Evolutionary conservation across 2,329 filamentous ascomycete genomes (phyloP), one percentile per base, ranked within the genome.

Genomic region (Colletotrichum costaricense): DNA sequence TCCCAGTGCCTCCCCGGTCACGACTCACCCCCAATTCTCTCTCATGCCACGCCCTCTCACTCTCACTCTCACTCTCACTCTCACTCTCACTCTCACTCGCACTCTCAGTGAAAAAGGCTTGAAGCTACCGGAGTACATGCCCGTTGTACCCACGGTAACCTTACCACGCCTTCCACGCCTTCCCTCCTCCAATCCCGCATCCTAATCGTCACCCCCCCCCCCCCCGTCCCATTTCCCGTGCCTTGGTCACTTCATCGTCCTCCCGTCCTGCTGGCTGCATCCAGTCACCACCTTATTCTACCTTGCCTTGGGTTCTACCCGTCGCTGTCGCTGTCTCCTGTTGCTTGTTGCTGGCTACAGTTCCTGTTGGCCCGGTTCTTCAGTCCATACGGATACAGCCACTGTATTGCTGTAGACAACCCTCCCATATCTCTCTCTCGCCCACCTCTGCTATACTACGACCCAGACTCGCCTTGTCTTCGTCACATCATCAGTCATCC

Each of bases 401-500:
- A 6, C 35, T 52, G n/a, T 11, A 26, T 26, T 33, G 8, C 58
- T 49, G 52, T 35, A 4, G 35, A 38, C 58, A 57, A 49, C 49
- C 59, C 67, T 69, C 35, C 49, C 58, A 63, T 63, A 63, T 65
- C 49, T 56, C 52, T 65, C 49, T 56, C 52, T 38, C 52, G 19
- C n/a, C 49, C 63, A 56, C 42, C 28, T 24, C n/a, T 38, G 16
- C 14, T 19, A 16, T 7, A 35, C 30, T 12, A 56, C 26, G 22
- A 33, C 30, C 33, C 49, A 19, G 33, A 26, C 59, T 16, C 52
- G 35, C 35, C 55, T 70, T 42, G 67, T 55, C 46, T 73, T 67
- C 55, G 55, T 70, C 70, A 73, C 67, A 65, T 60, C 67, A 65
- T 60, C 70, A 56, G 66, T 49, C 70, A 65, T 49, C 63, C 58